phyloP scores from a whole-genome alignment of 257 asterid genomes.

The Cinchona pubescens region DNA sequence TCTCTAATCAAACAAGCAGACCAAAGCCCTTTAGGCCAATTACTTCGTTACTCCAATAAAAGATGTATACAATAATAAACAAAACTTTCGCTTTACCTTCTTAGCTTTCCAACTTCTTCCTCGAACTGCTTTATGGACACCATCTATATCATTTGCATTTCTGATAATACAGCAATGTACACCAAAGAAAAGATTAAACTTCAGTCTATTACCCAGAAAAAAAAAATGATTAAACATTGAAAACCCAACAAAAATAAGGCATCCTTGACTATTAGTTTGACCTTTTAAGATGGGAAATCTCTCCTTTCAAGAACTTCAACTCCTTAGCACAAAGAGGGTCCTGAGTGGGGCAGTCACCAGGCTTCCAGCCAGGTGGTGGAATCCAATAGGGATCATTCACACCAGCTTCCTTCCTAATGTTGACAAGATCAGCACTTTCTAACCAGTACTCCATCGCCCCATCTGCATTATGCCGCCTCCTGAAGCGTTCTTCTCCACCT shows the following conservation, averaged over 20 bases:
- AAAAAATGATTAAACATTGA: too few relatives aligned
- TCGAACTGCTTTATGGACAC: conserved; percentile 54
- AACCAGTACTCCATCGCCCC: conserved; percentile 99
- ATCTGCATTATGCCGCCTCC: conserved; percentile 87
- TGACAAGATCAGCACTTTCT: conserved; percentile 79
- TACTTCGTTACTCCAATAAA: neutral
- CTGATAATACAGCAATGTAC: conserved; percentile 30
- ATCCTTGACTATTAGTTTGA: conserved; percentile 19
- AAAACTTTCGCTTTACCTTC: conserved; percentile 34
- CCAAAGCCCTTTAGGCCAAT: neutral
- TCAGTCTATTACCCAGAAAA: neutral
- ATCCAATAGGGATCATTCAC: conserved; percentile 86
- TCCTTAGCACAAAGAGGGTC: conserved; percentile 79
- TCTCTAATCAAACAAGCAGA: conserved; percentile 46
- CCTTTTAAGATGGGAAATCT: conserved; percentile 58
- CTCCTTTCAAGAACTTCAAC: conserved; percentile 58
- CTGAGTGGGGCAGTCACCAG: conserved; percentile 87
- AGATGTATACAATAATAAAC: neutral
- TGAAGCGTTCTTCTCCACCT: conserved; percentile 58
- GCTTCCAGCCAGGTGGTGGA: conserved; percentile 96
- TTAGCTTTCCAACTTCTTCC: conserved; percentile 60
- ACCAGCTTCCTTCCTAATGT: conserved; percentile 74
- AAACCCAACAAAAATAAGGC: too few relatives aligned
- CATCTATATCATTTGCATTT: conserved; percentile 39
- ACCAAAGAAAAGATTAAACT: neutral